phyloP scores from a whole-genome alignment of 2,329 filamentous ascomycete species.

The Boeremia lycopersici region DNA sequence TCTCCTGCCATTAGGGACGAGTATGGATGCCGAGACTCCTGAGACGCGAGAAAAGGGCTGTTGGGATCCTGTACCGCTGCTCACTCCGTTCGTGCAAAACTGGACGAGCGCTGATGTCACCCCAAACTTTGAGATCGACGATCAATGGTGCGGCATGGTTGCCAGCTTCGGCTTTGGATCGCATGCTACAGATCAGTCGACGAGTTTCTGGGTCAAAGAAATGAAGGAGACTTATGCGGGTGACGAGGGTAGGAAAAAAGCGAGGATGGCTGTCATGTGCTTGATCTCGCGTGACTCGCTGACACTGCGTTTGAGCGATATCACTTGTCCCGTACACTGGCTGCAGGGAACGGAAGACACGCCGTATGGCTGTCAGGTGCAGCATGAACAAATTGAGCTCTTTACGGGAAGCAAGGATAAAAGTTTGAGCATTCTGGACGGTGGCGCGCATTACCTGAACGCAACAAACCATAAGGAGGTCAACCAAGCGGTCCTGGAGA shows the following conservation, averaged over 20 bases:
- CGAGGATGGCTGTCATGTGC: conserved; percentile 56
- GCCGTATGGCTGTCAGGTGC: conserved; percentile 13
- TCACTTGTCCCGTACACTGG: conserved; percentile 58
- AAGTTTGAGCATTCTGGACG: conserved; percentile 14
- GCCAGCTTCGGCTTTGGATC: conserved; percentile 55
- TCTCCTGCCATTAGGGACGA: conserved; percentile 59
- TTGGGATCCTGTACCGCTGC: conserved; percentile 52
- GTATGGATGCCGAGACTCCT: conserved; percentile 56
- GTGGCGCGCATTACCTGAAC: conserved; percentile 19
- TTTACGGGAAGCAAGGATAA: conserved; percentile 9
- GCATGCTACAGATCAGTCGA: conserved; percentile 43
- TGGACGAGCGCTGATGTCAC: conserved; percentile 50
- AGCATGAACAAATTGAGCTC: conserved; percentile 17
- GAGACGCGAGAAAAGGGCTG: conserved; percentile 53
- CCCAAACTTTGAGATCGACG: conserved; percentile 50
- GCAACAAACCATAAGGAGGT: conserved; percentile 15
- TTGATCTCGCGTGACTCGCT: conserved; percentile 56
- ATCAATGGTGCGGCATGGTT: conserved; percentile 54
- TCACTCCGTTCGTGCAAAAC: conserved; percentile 44
- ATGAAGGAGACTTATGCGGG: conserved; percentile 55
- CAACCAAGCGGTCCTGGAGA: conserved; percentile 13
- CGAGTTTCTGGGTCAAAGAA: conserved; percentile 52
- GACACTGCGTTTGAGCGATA: conserved; percentile 51
- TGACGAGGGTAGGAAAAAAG: conserved; percentile 54
- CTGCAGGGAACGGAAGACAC: conserved; percentile 42